Evolutionary conservation across 2,329 filamentous ascomycete species (phyloP).

Genomic region (Corynespora cassiicola): DNA sequence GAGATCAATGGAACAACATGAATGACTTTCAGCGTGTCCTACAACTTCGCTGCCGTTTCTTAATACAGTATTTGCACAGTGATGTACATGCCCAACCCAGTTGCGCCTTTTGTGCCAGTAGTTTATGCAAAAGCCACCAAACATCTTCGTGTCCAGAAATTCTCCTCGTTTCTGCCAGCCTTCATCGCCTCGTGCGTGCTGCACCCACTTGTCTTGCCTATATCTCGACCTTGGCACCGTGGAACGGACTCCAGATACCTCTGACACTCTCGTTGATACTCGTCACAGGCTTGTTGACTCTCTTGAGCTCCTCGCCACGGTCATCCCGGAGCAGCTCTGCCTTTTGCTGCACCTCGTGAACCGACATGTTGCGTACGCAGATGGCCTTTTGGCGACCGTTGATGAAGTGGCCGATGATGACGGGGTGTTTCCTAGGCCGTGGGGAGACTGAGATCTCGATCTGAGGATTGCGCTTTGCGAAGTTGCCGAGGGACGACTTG

Average conservation of each 20-base stretch:
- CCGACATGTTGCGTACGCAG: slow-evolving; percentile 86
- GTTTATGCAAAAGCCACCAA: too few relatives aligned
- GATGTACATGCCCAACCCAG: slow-evolving; percentile 25
- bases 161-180: neutral
- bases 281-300: slow-evolving; percentile 63
- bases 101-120: slow-evolving; percentile 26
- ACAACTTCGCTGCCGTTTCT: too few relatives aligned
- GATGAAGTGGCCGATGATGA: slow-evolving; percentile 89
- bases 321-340: slow-evolving; percentile 74
- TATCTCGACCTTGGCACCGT: slow-evolving; percentile 56
- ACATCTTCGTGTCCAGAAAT: slow-evolving; percentile 5
- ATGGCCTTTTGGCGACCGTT: slow-evolving; percentile 86
- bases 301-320: slow-evolving; percentile 75
- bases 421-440: slow-evolving; percentile 85
- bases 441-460: slow-evolving; percentile 93
- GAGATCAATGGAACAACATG: slow-evolving; percentile 1
- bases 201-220: slow-evolving; percentile 7
- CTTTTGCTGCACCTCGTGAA: slow-evolving; percentile 82
- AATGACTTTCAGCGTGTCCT: neutral
- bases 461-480: slow-evolving; percentile 81
- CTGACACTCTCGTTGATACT: slow-evolving; percentile 70
- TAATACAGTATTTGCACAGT: slow-evolving; percentile 27
- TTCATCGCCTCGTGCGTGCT: neutral
- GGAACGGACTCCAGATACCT: slow-evolving; percentile 70
- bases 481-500: slow-evolving; percentile 74